Evolutionary conservation across 345 rosid genomes (phyloP).

Genomic region (Eucalyptus polybractea): DNA sequence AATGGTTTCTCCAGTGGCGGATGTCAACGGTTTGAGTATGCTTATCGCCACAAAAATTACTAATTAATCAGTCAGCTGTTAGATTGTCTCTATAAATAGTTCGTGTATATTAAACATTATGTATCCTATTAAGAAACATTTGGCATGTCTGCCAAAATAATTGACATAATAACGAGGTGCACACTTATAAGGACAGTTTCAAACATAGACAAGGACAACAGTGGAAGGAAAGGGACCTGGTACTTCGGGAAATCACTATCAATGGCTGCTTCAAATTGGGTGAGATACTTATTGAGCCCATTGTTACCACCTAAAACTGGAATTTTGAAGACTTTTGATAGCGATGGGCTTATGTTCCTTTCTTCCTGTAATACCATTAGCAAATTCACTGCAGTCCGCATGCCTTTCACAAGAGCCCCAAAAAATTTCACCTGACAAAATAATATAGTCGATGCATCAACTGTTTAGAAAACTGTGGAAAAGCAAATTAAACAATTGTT

Average conservation of each 20-base stretch:
- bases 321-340: slow-evolving; percentile 42
- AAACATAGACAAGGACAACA: not conserved
- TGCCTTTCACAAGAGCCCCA: slow-evolving; percentile 78
- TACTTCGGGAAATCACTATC: slow-evolving; percentile 89
- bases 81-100: not conserved
- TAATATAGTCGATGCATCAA: not conserved
- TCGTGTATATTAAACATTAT: not conserved
- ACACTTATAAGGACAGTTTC: not conserved
- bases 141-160: not conserved
- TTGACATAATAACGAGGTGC: not conserved
- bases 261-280: slow-evolving; percentile 85
- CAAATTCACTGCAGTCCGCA: slow-evolving; percentile 64
- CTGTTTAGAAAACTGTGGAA: not conserved
- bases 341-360: slow-evolving; percentile 15
- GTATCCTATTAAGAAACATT: not conserved
- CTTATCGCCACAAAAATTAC: not conserved
- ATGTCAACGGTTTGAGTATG: not conserved
- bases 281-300: slow-evolving; percentile 53
- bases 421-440: slow-evolving; percentile 65
- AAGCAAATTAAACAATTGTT: not conserved
- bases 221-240: slow-evolving; percentile 33
- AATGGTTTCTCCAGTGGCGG: not conserved
- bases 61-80: not conserved
- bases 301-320: slow-evolving; percentile 39
- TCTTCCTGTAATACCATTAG: slow-evolving; percentile 44